Evolutionary conservation across 768 basidiomycete genomes (phyloP).

Genomic region (Cyathus striatus): DNA sequence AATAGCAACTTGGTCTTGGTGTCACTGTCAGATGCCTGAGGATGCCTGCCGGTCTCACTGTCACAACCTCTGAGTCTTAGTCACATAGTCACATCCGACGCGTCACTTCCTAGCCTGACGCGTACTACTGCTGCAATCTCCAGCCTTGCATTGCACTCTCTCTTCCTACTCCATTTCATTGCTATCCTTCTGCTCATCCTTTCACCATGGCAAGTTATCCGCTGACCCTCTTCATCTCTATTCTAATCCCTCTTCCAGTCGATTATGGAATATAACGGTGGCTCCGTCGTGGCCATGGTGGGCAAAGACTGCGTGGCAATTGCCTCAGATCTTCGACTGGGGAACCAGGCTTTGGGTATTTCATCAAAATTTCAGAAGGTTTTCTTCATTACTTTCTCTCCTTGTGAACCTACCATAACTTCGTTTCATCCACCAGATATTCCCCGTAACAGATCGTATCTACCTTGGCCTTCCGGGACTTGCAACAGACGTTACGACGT

Average conservation of each 20-base stretch:
- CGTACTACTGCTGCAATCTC: conserved; percentile 7
- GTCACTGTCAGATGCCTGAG: no score
- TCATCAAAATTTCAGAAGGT: conserved; percentile 96
- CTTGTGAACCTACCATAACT: not conserved
- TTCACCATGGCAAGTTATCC: not conserved
- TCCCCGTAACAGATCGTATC: conserved; percentile 89
- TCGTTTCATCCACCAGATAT: conserved; percentile 57
- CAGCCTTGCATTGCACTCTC: not conserved
- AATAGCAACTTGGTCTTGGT: no score
- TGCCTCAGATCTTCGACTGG: conserved; percentile 90
- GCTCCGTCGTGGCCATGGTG: conserved; percentile 98
- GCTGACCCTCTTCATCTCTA: not conserved
- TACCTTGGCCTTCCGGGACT: conserved; percentile 90
- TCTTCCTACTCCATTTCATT: not conserved
- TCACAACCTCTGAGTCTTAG: no score
- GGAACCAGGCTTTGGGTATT: conserved; percentile 81
- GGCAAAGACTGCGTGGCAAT: conserved; percentile 99
- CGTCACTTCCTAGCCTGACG: conserved; percentile 30
- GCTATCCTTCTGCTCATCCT: not conserved
- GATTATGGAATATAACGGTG: conserved; percentile 92
- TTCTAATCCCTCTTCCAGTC: conserved; percentile 44
- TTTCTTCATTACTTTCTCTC: conserved; percentile 7
- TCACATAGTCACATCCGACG: no score
- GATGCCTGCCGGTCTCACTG: no score
- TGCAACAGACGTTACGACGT: conserved; percentile 87